Evolutionary conservation across 2,329 filamentous ascomycete genomes (phyloP), one percentile per base, ranked within the genome.

Genomic region (Rachicladosporium sp.): DNA sequence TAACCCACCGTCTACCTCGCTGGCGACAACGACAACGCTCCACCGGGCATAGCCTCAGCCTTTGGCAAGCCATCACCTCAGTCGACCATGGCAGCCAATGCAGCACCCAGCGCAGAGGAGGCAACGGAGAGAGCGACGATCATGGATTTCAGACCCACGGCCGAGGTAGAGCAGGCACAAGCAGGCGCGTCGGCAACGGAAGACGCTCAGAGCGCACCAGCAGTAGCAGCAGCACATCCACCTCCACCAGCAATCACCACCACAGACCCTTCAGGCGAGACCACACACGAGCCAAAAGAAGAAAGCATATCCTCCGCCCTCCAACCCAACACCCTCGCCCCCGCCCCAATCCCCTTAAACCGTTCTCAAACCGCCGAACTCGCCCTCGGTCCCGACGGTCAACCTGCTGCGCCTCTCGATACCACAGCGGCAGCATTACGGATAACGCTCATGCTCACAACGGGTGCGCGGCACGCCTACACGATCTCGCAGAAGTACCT

Each of bases 401-500:
- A 40, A 15, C 38, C 38, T 8, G 33, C 38, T 21, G 33, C 38
- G 15, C n/a, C 19, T 29, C 34, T 35, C 13, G 40, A 37, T 15
- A 35, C 40, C 19, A 37, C 40, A 12, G 30, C 35, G 11, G 62
- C 65, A 3, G 58, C 64, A 5, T 77, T 84, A 56, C 73, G 74
- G 46, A 93, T 96, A 50, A 93, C 85, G 38, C 69, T 96, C 30
- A 73, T 95, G 30, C 72, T 94, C 41, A 57, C 49, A 1, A 86
- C 73, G 1, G 88, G 88, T 33, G 81, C 82, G 30, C 73, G 87
- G 46, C 87, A 95, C 62, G 86, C 87, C 0, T 94, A 93, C 64
- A 86, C 80, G 57, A 82, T 96, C 49, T 84, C 93, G 60, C 81
- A 84, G 54, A 84, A 78, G 56, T 95, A 95, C 55, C 68, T 96